Evolutionary conservation across 2,329 filamentous ascomycete genomes (phyloP).

Genomic region (Cladophialophora chaetospira): DNA sequence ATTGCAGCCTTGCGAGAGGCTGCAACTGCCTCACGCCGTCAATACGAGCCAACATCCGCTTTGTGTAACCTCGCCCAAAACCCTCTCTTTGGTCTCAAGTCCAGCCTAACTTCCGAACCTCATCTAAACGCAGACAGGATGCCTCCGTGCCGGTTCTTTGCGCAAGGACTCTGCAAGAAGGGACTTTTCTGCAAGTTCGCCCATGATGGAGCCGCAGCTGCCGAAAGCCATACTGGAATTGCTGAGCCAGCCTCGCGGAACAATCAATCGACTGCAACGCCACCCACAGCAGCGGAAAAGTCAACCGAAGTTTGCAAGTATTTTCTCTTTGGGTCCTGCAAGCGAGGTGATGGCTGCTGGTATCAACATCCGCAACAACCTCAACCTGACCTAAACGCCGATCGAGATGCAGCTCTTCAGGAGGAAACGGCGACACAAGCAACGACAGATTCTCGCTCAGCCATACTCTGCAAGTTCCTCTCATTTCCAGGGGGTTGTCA

Average conservation of each 20-base stretch:
- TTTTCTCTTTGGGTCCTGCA: conserved; percentile 27
- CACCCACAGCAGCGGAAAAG: background rate
- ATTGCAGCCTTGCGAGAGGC: too few species aligned
- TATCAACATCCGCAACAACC: conserved; percentile 21
- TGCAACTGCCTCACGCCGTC: background rate
- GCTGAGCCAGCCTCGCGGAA: background rate
- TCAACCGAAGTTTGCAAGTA: conserved; percentile 21
- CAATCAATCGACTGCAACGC: background rate
- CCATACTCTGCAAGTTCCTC: conserved; percentile 8
- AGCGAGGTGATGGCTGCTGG: conserved; percentile 24
- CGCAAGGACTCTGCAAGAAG: conserved; percentile 10
- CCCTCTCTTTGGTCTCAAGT: background rate
- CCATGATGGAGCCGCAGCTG: conserved; percentile 5
- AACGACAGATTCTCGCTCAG: conserved; percentile 8
- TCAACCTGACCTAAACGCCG: background rate
- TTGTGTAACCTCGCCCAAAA: background rate
- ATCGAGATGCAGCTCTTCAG: background rate
- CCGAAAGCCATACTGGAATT: background rate
- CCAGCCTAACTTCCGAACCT: background rate
- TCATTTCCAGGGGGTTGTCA: conserved; percentile 8
- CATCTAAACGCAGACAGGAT: background rate
- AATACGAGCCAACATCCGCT: background rate
- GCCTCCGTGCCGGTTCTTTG: conserved; percentile 9
- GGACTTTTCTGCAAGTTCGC: conserved; percentile 5
- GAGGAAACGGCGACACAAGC: conserved; percentile 1